Evolutionary conservation across 75 land plant species (phyloP).

Genomic region (Gnetum montanum): DNA sequence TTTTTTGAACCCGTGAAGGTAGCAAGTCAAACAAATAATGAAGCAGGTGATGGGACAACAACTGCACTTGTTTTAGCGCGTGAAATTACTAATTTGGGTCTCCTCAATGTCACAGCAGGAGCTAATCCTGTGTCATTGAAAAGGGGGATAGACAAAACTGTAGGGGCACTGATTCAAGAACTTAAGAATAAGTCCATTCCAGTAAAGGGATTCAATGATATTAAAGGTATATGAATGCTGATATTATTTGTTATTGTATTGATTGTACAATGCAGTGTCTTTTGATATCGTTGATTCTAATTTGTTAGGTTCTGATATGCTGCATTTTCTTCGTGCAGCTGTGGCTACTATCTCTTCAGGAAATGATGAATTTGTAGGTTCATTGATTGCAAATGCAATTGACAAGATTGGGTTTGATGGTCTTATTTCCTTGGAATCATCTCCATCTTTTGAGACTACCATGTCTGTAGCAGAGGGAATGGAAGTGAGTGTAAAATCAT

Average conservation of each 20-base stretch:
- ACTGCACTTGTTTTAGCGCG: conserved; percentile 85
- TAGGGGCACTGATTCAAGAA: conserved; percentile 51
- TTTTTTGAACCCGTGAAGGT: conserved; percentile 38
- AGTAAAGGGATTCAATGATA: conserved; percentile 67
- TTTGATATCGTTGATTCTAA: neutral
- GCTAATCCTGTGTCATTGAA: conserved; percentile 79
- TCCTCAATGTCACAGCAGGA: conserved; percentile 67
- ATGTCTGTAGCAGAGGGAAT: conserved; percentile 89
- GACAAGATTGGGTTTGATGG: conserved; percentile 92
- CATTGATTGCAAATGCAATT: conserved; percentile 86
- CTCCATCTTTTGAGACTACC: conserved; percentile 71
- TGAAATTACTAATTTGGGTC: conserved; percentile 67
- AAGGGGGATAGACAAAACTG: conserved; percentile 87
- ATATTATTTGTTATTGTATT: too few species aligned
- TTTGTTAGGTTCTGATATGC: too few species aligned
- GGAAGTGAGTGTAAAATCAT: conserved; percentile 53
- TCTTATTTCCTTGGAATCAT: conserved; percentile 75
- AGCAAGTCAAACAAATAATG: conserved; percentile 82
- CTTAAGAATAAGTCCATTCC: conserved; percentile 52
- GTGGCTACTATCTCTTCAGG: conserved; percentile 94
- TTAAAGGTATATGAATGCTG: conserved; percentile 63
- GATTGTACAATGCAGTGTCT: neutral
- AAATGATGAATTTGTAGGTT: conserved; percentile 85
- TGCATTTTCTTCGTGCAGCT: conserved; percentile 37
- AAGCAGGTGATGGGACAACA: conserved; percentile 97